Evolutionary conservation across 257 asterid genomes (phyloP).

Genomic region (Gentiana straminea): DNA sequence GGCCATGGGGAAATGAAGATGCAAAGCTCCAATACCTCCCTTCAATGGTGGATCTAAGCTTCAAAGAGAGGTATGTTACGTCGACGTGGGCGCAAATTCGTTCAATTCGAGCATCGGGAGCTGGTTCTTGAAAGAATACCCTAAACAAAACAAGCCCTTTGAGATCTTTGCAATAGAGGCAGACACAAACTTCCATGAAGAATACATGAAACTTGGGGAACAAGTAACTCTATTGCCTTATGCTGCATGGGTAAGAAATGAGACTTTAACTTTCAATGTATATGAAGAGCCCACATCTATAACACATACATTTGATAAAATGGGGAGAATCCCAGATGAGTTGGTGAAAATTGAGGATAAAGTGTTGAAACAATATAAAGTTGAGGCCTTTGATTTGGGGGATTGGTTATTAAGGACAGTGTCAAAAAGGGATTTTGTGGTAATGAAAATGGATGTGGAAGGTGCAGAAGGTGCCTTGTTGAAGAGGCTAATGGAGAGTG

Average conservation of each 20-base stretch:
- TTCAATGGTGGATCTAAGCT: conserved; percentile 21
- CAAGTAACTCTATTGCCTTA: conserved; percentile 32
- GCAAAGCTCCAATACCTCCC: conserved; percentile 29
- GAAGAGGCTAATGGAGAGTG: conserved; percentile 19
- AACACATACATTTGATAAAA: conserved; percentile 23
- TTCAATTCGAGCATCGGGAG: conserved; percentile 43
- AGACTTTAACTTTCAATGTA: conserved; percentile 31
- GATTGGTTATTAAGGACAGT: conserved; percentile 32
- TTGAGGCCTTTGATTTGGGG: conserved; percentile 37
- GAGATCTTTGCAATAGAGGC: conserved; percentile 48
- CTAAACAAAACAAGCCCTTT: conserved; percentile 30
- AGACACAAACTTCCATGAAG: conserved; percentile 25
- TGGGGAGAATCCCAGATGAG: conserved; percentile 19
- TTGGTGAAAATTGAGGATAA: conserved; percentile 9
- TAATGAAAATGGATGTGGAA: conserved; percentile 51
- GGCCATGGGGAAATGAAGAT: conserved; percentile 25
- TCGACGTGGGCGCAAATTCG: conserved; percentile 41
- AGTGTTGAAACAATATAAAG: background rate
- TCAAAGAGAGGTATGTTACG: conserved; percentile 28
- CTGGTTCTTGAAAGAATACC: conserved; percentile 46
- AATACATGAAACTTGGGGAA: conserved; percentile 20
- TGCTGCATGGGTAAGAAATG: conserved; percentile 46
- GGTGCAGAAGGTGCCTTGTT: conserved; percentile 34
- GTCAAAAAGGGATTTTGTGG: conserved; percentile 29
- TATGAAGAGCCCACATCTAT: conserved; percentile 20